Evolutionary conservation across 2,329 filamentous ascomycete species (phyloP).

Genomic region (Exserohilum rostratum): DNA sequence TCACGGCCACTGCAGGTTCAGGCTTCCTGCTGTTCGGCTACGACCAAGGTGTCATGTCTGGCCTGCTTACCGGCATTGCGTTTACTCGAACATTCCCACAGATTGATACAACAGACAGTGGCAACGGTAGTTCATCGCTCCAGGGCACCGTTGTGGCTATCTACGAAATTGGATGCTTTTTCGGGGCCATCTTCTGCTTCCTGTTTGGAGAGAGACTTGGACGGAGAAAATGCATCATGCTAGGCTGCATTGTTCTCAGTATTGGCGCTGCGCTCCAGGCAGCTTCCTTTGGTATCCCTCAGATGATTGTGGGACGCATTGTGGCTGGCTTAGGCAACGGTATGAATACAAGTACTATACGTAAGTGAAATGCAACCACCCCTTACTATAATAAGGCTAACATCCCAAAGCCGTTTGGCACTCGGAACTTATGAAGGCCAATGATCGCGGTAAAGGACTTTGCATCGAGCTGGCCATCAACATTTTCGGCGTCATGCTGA

Average conservation of each 20-base stretch:
- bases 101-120: slow-evolving; percentile 11
- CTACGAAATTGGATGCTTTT: slow-evolving; percentile 54
- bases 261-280: slow-evolving; percentile 49
- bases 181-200: slow-evolving; percentile 47
- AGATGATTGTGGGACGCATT: slow-evolving; percentile 50
- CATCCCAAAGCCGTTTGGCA: too few relatives aligned
- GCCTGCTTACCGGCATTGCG: slow-evolving; percentile 34
- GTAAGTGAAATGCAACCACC: too few relatives aligned
- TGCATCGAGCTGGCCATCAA: too few relatives aligned
- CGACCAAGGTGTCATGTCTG: slow-evolving; percentile 43
- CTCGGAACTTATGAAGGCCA: too few relatives aligned
- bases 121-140: background rate
- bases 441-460: too few relatives aligned
- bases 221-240: slow-evolving; percentile 62
- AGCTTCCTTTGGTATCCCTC: slow-evolving; percentile 44
- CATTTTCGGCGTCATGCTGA: too few relatives aligned
- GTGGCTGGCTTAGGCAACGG: slow-evolving; percentile 54
- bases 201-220: slow-evolving; percentile 60
- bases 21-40: slow-evolving; percentile 46
- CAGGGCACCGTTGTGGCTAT: slow-evolving; percentile 51
- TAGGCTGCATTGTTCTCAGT: slow-evolving; percentile 57
- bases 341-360: too few relatives aligned
- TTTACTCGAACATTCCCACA: slow-evolving; percentile 38
- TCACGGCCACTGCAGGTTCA: background rate
- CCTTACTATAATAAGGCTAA: too few relatives aligned